Evolutionary conservation across 306 rosid species (phyloP).

Genomic region (Inga leiocalycina): DNA sequence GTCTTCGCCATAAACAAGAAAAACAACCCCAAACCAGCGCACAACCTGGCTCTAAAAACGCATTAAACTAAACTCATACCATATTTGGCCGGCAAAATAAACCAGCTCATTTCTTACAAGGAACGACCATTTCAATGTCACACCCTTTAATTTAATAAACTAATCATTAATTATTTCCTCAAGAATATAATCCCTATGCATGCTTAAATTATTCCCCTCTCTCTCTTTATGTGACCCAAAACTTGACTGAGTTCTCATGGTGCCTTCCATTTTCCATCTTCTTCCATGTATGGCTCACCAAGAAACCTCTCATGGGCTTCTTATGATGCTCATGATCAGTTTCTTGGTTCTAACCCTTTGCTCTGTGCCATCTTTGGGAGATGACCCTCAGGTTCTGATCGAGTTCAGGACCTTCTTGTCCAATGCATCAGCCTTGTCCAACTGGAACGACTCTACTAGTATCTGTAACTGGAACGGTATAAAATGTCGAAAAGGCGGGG

Average conservation of each 20-base stretch:
- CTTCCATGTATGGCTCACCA: conserved; percentile 33
- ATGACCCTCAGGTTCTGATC: conserved; percentile 42
- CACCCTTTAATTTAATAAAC: conserved; percentile 10
- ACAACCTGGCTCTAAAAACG: conserved; percentile 22
- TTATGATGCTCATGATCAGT: neutral
- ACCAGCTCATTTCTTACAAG: conserved; percentile 57
- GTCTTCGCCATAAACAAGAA: conserved; percentile 46
- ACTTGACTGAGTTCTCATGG: conserved; percentile 25
- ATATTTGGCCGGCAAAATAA: conserved; percentile 54
- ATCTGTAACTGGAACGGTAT: conserved; percentile 73
- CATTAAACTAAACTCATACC: conserved; percentile 14
- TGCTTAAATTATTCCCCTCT: neutral
- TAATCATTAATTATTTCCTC: neutral
- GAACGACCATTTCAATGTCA: conserved; percentile 51
- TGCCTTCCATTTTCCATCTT: neutral
- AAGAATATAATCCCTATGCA: conserved; percentile 12
- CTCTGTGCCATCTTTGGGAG: conserved; percentile 31
- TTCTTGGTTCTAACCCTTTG: conserved; percentile 21
- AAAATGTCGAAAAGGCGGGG: conserved; percentile 32
- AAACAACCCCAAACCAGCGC: conserved; percentile 41
- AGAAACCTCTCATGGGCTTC: conserved; percentile 22
- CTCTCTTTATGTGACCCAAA: conserved; percentile 5
- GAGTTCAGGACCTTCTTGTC: conserved; percentile 55
- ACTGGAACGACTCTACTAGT: conserved; percentile 44
- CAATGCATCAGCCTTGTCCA: conserved; percentile 40